A percentile compares a stretch with the other conserved stretches of the same genome.
phyloP scores from a whole-genome alignment of 2,329 filamentous ascomycete genomes.

The Verticillium isaacii region DNA sequence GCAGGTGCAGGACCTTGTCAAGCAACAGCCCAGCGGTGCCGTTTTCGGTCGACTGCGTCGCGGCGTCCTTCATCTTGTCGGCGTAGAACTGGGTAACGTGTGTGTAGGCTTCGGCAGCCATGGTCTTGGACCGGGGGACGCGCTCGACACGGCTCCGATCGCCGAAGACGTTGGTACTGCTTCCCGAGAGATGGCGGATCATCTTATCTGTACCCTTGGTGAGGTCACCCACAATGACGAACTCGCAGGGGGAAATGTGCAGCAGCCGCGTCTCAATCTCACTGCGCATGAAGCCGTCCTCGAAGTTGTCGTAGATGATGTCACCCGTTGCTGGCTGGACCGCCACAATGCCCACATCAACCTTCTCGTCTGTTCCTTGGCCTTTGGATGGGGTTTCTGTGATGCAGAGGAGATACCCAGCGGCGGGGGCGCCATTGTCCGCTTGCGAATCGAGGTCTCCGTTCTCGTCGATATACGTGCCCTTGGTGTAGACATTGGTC shows the following conservation, averaged over 20 bases:
- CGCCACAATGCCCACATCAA: constrained; percentile 85
- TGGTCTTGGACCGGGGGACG: constrained; percentile 70
- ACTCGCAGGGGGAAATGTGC: constrained; percentile 93
- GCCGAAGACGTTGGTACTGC: constrained; percentile 86
- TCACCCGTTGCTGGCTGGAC: constrained; percentile 95
- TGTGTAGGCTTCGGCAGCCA: constrained; percentile 78
- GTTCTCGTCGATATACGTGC: constrained; percentile 92
- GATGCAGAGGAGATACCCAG: constrained; percentile 91
- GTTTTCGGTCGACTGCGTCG: constrained; percentile 29
- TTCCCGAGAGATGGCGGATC: constrained; percentile 82
- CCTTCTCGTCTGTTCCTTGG: constrained; percentile 85
- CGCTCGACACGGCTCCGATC: constrained; percentile 85
- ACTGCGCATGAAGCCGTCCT: constrained; percentile 95
- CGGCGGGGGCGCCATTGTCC: constrained; percentile 47
- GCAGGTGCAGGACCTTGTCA: constrained; percentile 79
- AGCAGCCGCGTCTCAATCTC: constrained; percentile 94
- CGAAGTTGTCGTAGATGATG: constrained; percentile 92
- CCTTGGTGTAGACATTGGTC: constrained; percentile 96
- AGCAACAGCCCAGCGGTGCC: constrained; percentile 61
- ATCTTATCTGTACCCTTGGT: constrained; percentile 91
- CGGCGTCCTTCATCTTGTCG: constrained; percentile 62
- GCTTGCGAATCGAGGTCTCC: constrained; percentile 64
- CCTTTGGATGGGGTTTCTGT: constrained; percentile 78
- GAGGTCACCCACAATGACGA: constrained; percentile 85
- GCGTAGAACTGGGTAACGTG: constrained; percentile 94